A percentile compares a stretch with the other conserved stretches of the same genome.
These are phyloP conservation scores for Phytophthora ramorum DNA, from an alignment of 352 stramenopile genomes.

Conservation along the genomic window DNA sequence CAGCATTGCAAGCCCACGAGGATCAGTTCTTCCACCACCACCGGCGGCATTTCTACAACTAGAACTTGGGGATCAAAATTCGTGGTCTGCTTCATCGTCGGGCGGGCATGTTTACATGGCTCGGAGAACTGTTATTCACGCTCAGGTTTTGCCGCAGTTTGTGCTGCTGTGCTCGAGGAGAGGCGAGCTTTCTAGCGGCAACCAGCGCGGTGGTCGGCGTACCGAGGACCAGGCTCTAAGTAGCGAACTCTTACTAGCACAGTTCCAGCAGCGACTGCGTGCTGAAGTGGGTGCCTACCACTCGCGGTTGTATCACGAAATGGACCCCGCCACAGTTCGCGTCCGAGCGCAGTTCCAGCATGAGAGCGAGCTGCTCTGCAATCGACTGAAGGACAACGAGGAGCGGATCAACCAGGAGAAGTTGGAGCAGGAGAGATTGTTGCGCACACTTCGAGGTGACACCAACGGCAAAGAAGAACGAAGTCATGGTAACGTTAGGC, in stretches of 20 bases:
- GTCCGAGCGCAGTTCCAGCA: constrained; percentile 33
- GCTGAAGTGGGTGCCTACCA: constrained; percentile 45
- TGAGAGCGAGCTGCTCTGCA: constrained; percentile 29
- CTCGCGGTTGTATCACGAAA: constrained; percentile 38
- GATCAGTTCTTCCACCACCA: constrained; percentile 32
- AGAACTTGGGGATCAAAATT: constrained; percentile 24
- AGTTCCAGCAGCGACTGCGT: constrained; percentile 37
- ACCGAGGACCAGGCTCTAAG: constrained; percentile 4
- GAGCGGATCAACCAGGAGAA: constrained; percentile 43
- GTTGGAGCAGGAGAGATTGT: constrained; percentile 38
- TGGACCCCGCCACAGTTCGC: constrained; percentile 43
- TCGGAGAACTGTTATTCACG: constrained; percentile 21
- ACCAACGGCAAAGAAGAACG: constrained; percentile 3
- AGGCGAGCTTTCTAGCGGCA: background rate
- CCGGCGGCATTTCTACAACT: constrained; percentile 47
- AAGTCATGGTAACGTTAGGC: constrained; percentile 2
- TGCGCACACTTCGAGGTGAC: constrained; percentile 27
- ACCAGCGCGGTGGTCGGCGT: background rate
- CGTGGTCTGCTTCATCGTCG: constrained; percentile 14
- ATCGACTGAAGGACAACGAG: constrained; percentile 30
- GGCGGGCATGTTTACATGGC: constrained; percentile 46
- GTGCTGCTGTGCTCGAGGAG: constrained; percentile 44
- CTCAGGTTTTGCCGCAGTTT: constrained; percentile 45
- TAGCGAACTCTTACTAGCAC: constrained; percentile 16
- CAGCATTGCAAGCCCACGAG: constrained; percentile 29